phyloP scores from a whole-genome alignment of 352 stramenopile species.

The Globisporangium irregulare region DNA sequence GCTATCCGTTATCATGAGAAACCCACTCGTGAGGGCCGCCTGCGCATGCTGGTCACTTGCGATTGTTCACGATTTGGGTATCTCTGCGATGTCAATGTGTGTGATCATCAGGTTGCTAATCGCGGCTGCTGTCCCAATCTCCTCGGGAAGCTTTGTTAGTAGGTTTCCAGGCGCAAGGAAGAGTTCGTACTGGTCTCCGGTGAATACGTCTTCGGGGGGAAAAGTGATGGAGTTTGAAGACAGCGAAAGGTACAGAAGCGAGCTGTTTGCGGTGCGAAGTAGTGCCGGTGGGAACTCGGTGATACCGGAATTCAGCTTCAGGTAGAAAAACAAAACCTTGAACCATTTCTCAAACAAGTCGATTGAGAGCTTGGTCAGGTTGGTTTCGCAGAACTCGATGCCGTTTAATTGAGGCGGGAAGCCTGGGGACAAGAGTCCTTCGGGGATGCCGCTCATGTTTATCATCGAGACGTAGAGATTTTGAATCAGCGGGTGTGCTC shows the following conservation, averaged over 20 bases:
- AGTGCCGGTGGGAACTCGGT: not conserved
- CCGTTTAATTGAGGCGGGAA: too few relatives aligned
- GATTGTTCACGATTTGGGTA: not conserved
- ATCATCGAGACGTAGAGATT: too few relatives aligned
- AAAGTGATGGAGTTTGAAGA: not conserved
- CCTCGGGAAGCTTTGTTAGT: slow-evolving; percentile 3
- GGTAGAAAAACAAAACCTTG: too few relatives aligned
- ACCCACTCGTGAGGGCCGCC: not conserved
- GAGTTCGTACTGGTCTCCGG: not conserved
- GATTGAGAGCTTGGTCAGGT: too few relatives aligned
- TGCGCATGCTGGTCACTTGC: not conserved
- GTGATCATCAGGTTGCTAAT: not conserved
- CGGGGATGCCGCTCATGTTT: too few relatives aligned
- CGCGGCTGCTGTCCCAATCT: not conserved
- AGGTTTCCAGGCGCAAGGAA: slow-evolving; percentile 15
- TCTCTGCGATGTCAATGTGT: not conserved
- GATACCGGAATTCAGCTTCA: too few relatives aligned
- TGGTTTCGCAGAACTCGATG: too few relatives aligned
- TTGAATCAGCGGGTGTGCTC: too few relatives aligned
- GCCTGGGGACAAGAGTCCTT: too few relatives aligned
- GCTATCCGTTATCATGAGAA: not conserved
- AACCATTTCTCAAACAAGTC: too few relatives aligned
- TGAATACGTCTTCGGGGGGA: not conserved
- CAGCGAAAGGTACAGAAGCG: not conserved
- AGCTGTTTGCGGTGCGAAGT: not conserved